Evolutionary conservation across 768 basidiomycete species (phyloP), one percentile per base, ranked within the genome.

Genomic region (Boletus fagicola): DNA sequence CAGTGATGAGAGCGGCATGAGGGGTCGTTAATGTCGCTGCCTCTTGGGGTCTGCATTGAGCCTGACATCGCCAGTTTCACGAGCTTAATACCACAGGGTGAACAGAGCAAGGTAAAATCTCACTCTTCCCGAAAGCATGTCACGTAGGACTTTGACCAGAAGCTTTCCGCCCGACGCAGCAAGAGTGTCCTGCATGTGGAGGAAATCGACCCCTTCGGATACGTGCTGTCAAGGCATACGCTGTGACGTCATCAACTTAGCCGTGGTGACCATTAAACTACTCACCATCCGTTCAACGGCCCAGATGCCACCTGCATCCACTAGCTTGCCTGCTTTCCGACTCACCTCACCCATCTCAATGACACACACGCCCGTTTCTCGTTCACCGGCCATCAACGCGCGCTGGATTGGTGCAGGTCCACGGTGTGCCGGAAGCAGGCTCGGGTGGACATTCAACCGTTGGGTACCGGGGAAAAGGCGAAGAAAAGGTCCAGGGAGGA

Each of bases 361-460:
- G 3, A 98, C 79, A 57, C 85, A 90, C 1, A 96, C 92, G 0
- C 92, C 94, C 0, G 90, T 92, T 59, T 82, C 78, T 6, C 65
- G 66, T 49, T 85, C 85, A 3, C 83, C 84, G 57, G 87, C 83
- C 44, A 90, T 73, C 40, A 98, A 77, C 0, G 87, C 80, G 64
- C 86, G 88, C 65, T 97, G 94, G 39, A 98, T 90, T 0, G 94
- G 94, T 3, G 93, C 91, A 10, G 94, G 85, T 0, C 94, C 94
- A n/a, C 94, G 85, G 69, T 91, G 94, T 28, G 79, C 76, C 0
- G 94, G 94, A 35, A 98, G 79, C 0, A 93, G 75, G 36, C 94
- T 95, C 0, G 94, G 93, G 65, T 98, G 94, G 7, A 98, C 84
- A 65, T 98, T 97, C 38, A 98, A 76, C 24, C 88, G 76, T 46